These are phyloP conservation scores for Arachis monticola DNA, from an alignment of 331 rosid genomes.

Conservation along the genomic window DNA sequence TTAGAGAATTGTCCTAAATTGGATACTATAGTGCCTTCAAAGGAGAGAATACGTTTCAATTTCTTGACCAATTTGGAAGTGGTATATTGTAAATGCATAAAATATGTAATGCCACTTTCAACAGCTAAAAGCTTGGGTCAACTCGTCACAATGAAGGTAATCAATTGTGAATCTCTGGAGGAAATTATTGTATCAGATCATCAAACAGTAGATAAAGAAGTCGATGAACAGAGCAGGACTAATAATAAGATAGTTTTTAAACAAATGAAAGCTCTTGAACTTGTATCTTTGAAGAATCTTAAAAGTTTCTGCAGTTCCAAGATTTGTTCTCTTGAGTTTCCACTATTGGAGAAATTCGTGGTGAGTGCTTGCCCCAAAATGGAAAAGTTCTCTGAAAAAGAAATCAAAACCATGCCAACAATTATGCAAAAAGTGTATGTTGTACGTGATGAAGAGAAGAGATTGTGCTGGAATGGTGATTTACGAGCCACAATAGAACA, in stretches of 20 bases:
- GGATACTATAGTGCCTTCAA: not conserved
- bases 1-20: not conserved
- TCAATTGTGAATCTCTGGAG: not conserved
- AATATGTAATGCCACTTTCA: not conserved
- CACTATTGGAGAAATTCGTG: slow-evolving; percentile 16
- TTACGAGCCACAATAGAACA: slow-evolving; percentile 13
- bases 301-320: slow-evolving; percentile 15
- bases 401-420: not conserved
- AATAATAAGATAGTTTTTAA: slow-evolving; percentile 22
- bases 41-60: not conserved
- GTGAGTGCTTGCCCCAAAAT: slow-evolving; percentile 33
- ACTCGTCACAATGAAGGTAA: slow-evolving; percentile 30
- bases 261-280: slow-evolving; percentile 27
- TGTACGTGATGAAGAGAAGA: not conserved
- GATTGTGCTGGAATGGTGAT: slow-evolving; percentile 20
- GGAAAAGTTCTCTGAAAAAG: not conserved
- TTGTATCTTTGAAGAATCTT: slow-evolving; percentile 24
- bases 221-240: too few relatives aligned
- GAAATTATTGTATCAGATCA: slow-evolving; percentile 30
- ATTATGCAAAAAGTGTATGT: not conserved
- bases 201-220: not conserved
- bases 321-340: slow-evolving; percentile 20
- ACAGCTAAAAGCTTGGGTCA: slow-evolving; percentile 39
- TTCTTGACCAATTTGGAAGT: slow-evolving; percentile 40
- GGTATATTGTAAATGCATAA: not conserved